Conservation (phyloP, 768 basidiomycete genomes). For the Panus rudis region DNA sequence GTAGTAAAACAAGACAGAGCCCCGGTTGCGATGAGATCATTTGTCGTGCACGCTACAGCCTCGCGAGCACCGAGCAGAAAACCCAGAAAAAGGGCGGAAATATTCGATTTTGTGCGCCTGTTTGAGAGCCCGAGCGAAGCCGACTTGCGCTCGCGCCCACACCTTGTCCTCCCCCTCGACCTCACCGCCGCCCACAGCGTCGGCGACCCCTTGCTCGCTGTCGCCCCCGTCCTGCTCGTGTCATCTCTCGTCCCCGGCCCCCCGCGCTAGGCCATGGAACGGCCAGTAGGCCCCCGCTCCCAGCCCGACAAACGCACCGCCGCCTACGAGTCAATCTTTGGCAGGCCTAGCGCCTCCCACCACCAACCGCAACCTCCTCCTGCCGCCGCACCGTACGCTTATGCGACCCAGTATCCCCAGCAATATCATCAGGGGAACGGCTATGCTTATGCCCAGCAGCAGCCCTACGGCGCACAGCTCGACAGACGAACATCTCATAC, state of each 20-base stretch:
- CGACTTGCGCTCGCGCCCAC: not conserved
- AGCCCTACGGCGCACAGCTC: constrained; percentile 22
- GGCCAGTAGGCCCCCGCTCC: constrained; percentile 52
- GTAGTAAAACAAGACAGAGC: too few species aligned
- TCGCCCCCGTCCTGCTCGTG: not conserved
- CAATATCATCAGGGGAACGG: constrained; percentile 29
- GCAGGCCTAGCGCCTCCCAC: constrained; percentile 57
- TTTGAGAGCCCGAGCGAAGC: too few species aligned
- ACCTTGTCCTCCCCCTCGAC: not conserved
- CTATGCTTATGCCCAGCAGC: too few species aligned
- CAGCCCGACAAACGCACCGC: constrained; percentile 65
- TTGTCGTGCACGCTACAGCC: too few species aligned
- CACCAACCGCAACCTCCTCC: constrained; percentile 31
- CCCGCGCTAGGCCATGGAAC: constrained; percentile 33
- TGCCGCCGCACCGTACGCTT: constrained; percentile 24
- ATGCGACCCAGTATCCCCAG: constrained; percentile 35
- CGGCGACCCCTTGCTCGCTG: not conserved
- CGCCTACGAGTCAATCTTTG: constrained; percentile 86
- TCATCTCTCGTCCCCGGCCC: constrained; percentile 4
- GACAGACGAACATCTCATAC: constrained; percentile 44
- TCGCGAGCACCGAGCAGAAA: too few species aligned
- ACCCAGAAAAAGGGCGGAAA: too few species aligned
- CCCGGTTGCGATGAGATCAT: too few species aligned
- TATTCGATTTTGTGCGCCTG: too few species aligned
- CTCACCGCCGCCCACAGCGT: not conserved